Base-by-base conservation (phyloP, 169 alveolate species). In the Eimeria maxima region DNA sequence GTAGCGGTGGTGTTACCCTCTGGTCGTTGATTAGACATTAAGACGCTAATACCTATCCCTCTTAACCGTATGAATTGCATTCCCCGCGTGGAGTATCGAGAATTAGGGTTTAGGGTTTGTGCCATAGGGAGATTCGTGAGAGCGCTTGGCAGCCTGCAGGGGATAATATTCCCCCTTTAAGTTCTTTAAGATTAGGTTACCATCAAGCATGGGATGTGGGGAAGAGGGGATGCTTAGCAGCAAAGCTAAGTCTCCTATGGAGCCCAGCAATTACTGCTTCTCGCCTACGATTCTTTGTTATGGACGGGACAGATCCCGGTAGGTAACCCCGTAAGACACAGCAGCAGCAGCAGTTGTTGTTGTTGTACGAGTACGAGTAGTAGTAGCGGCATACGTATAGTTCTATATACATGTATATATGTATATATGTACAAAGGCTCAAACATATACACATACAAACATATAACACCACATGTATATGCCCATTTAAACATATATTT, bases 201-300 rank as follows among this genome's bases (percentile, higher is more conserved):
- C 98, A 97, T 44, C 95, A 96, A n/a, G 98, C 98, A 13, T 97
- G 98, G 98, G 97, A 97, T 44, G 96, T 96, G 6, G 98, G 98
- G 42, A 97, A 96, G 95, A 89, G 94, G 53, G 98, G 98, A 1
- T 97, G 98, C 87, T 96, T 97, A 7, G 98, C 97, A 3, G 97
- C 95, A 13, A 97, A 97, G 73, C 76, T 96, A n/a, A 96, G 95
- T 16, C 97, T 95, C 63, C 55, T 93, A 10, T 97, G 98, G 98
- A 96, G 95, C 45, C 95, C 97, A 2, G 95, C 96, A 3, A 84
- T 97, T 44, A 89, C 95, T 42, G 95, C 97, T 11, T 92, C 95
- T 73, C 96, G 95, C 73, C 96, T 96, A 27, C 81, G 98, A 16
- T 97, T 97, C 92, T 97, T 97, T 74, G 95, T 97, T 38, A 97